Evolutionary conservation across 805 yeast species (phyloP), one percentile per base, ranked within the genome.

Genomic region (Cyberlindnera suaveolens): DNA sequence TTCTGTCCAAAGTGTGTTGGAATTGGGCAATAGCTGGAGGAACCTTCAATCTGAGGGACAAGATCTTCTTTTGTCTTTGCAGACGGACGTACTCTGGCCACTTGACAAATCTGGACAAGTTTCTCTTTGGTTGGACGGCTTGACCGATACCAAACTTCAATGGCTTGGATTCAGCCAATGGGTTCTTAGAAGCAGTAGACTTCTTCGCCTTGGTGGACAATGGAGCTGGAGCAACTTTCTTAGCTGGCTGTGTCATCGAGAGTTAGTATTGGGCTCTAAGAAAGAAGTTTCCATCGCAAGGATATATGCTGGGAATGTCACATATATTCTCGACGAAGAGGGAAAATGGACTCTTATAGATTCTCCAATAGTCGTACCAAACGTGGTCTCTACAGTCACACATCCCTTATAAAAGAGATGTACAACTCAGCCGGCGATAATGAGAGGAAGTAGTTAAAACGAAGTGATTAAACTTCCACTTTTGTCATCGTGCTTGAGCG

Each of bases 31-130:
- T 82, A 57, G 98, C 85, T 67, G 99, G 99, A 60, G 99, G 99
- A 68, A 91, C 99, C 85, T 93, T 91, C 69, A 91, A 81, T 84
- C 99, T 90, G 73, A 90, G 71, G 63, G 82, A 76, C 71, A 91
- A 80, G 71, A 91, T 85, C 82, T 91, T 91, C 85, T 84, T 93
- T 77, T 93, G 98, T 82, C 99, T 90, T 80, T 91, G 99, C 62
- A 93, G 78, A 77, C 96, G 87, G 61, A 91, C 95, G 71, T 91
- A 89, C 75, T 85, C 93, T 68, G 99, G 99, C 99, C 99, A 93
- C 75, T 85, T 93, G 68, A 91, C 98, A 71, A 86, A 90, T 75
- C 98, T 89, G 51, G 95, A 77, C 68, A 93, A 81, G 83, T 93
- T 87, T 76, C 91, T 83, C 80, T 84, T 88, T 71, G 89, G 96